Conservation (phyloP, 768 basidiomycete genomes). For the Phylloporus rhodoxanthus region DNA sequence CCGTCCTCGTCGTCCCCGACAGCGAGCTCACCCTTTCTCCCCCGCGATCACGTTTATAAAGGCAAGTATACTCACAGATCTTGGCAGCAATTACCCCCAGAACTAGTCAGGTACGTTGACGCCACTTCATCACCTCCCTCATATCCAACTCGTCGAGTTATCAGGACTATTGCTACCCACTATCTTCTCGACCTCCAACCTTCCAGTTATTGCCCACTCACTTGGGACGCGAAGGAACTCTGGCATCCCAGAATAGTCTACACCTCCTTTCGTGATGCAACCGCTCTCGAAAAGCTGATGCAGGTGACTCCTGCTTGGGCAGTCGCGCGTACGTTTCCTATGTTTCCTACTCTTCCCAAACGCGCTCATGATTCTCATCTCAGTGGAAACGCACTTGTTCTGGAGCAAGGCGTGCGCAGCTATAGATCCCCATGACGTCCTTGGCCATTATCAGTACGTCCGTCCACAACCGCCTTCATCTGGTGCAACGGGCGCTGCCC, state of each 20-base stretch:
- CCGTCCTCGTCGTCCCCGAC: conserved; percentile 16
- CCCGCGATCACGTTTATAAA: conserved; percentile 40
- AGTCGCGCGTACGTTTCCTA: conserved; percentile 46
- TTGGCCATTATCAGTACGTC: conserved; percentile 44
- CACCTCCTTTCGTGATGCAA: conserved; percentile 55
- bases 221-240: conserved; percentile 44
- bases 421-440: conserved; percentile 57
- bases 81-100: conserved; percentile 57
- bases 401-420: conserved; percentile 60
- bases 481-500: conserved; percentile 30
- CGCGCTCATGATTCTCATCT: conserved; percentile 7
- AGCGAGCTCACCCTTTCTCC: background rate
- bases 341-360: background rate
- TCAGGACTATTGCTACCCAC: conserved; percentile 37
- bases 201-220: conserved; percentile 41
- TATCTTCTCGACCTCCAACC: conserved; percentile 47
- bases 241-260: conserved; percentile 64
- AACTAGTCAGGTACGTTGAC: conserved; percentile 51
- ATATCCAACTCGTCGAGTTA: background rate
- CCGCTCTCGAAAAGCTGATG: conserved; percentile 59
- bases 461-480: conserved; percentile 32
- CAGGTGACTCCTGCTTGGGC: conserved; percentile 56
- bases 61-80: conserved; percentile 53
- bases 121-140: conserved; percentile 24
- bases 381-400: conserved; percentile 66